Evolutionary conservation across 495 filamentous ascomycete species (phyloP), one percentile per base, ranked within the genome.

Genomic region (Beverwykella pulmonaria): DNA sequence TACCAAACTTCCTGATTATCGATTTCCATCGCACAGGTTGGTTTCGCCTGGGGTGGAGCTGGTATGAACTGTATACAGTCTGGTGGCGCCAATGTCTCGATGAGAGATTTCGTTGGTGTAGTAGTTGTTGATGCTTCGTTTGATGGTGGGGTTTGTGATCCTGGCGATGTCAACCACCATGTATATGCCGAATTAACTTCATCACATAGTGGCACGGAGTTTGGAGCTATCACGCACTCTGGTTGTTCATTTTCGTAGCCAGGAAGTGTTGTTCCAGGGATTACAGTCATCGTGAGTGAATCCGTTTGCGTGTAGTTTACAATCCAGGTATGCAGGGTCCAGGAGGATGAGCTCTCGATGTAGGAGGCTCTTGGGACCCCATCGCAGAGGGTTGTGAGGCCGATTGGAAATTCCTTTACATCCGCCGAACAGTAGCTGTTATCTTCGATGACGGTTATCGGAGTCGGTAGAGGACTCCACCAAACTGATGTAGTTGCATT

Each of bases 401-500:
- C n/a, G 47, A 49, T 20, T 36, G 58, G 41, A 36, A 50, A 50
- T 34, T 29, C 19, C 44, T 61, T 52, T 52, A 61, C 58, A 26
- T 61, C 58, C 23, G 44, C 20, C 25, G 47, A 36, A 52, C 44
- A 61, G 47, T 61, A 61, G 27, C 44, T 61, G 26, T 20, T 61
- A 32, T 59, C 56, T 52, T 19, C 41, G 58, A 49, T 61, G 44
- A 61, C 44, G 29, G 58, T 50, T 50, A 52, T 61, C 47, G 58
- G 41, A 23, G 58, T 61, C 1, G 44, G 41, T 32, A 61, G 47
- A 50, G 25, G 56, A 32, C 56, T 59, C 56, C 56, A 47, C 56
- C 56, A 59, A 12, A 46, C 47, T 61, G 58, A 61, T 61, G 58
- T 61, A 49, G 47, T 61, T 61, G 58, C 58, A 52, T 61, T 52